Percentiles rank a stretch among this genome's conserved stretches.
Evolutionary conservation across 768 basidiomycete species (phyloP).

Genomic region (Roridomyces roridus): DNA sequence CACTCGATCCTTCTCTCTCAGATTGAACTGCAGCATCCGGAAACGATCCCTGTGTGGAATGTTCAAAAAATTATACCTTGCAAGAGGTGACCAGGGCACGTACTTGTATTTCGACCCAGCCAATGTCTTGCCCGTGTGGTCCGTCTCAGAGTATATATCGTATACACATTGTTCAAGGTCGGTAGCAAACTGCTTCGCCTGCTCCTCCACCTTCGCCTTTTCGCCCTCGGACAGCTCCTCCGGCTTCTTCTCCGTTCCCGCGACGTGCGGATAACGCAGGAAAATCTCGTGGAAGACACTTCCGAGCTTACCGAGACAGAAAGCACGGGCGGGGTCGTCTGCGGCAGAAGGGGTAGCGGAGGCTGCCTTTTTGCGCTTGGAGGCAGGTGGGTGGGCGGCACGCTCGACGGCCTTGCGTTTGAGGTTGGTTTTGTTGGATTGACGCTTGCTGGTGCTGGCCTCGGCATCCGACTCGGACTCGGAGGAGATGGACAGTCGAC

Average conservation of each 20-base stretch:
- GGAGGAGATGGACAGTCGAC: conserved; percentile 44
- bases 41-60: conserved; percentile 74
- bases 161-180: conserved; percentile 81
- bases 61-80: conserved; percentile 4
- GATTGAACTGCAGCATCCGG: conserved; percentile 87
- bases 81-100: too few species aligned
- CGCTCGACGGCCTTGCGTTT: conserved; percentile 62
- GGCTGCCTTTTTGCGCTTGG: conserved; percentile 57
- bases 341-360: conserved; percentile 32
- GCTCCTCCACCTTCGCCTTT: conserved; percentile 57
- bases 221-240: conserved; percentile 69
- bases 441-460: conserved; percentile 29
- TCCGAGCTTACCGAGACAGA: conserved; percentile 78
- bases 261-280: conserved; percentile 67
- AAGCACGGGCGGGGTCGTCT: conserved; percentile 81
- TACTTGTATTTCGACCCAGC: conserved; percentile 86
- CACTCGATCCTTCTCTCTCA: conserved; percentile 82
- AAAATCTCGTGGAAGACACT: conserved; percentile 77
- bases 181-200: conserved; percentile 67
- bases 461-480: conserved; percentile 53
- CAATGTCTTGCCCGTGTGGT: conserved; percentile 67
- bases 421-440: conserved; percentile 27
- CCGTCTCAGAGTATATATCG: conserved; percentile 77
- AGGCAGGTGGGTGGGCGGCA: conserved; percentile 42
- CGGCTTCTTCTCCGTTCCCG: conserved; percentile 46